phyloP scores from a whole-genome alignment of 139 green algal species.

The Auxenochlorella pyrenoidosa region DNA sequence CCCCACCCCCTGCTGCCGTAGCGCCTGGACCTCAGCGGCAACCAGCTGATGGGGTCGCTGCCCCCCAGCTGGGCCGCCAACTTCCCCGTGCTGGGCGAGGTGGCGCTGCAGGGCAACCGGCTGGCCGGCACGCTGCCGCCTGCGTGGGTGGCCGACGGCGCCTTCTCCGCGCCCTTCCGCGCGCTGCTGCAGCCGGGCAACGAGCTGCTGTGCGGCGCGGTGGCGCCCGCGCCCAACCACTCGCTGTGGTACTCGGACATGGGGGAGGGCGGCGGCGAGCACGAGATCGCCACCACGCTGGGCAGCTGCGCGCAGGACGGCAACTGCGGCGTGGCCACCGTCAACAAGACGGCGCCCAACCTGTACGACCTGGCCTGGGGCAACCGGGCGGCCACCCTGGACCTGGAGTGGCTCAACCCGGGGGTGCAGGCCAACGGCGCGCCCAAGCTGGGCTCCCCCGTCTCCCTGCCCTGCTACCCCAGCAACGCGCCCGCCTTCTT shows the following conservation, averaged over 20 bases:
- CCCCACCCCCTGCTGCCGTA: neutral
- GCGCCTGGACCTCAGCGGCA: constrained; percentile 2
- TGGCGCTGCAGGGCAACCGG: constrained; percentile 22
- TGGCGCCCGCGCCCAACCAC: neutral
- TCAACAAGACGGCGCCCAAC: constrained; percentile 32
- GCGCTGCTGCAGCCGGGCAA: constrained; percentile 21
- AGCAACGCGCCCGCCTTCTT: constrained; percentile 22
- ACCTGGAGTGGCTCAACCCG: constrained; percentile 30
- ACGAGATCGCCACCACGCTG: constrained; percentile 5
- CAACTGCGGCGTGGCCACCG: constrained; percentile 19
- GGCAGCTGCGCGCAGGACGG: constrained; percentile 24
- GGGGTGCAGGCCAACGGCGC: constrained; percentile 12
- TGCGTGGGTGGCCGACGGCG: neutral
- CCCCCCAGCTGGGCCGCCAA: neutral
- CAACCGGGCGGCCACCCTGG: constrained; percentile 10
- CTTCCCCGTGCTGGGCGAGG: neutral
- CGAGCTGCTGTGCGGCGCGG: constrained; percentile 17
- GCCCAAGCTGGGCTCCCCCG: constrained; percentile 21
- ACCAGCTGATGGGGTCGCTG: constrained; percentile 18
- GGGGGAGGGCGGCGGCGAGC: neutral
- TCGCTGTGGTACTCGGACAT: neutral
- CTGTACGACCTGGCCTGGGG: constrained; percentile 31
- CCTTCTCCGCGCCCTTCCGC: constrained; percentile 12
- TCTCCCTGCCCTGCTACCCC: constrained; percentile 33
- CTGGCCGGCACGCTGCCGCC: constrained; percentile 27